phyloP scores from a whole-genome alignment of 1,284 basidiomycete genomes.

The Sporisorium exsertum region DNA sequence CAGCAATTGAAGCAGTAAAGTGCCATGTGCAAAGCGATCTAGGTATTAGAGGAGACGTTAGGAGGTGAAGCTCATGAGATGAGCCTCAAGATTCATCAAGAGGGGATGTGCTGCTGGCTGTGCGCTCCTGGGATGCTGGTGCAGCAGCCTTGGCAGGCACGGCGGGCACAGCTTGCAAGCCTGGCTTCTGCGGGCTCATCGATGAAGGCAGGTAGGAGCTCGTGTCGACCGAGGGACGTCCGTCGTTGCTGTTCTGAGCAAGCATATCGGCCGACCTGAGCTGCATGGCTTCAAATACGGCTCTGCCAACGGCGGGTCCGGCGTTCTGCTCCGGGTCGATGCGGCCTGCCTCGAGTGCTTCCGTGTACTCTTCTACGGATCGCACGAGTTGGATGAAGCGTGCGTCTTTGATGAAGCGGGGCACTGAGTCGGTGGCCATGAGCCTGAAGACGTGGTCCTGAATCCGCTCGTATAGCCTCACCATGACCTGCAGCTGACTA shows the following conservation, averaged over 20 bases:
- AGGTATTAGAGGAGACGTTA: background rate
- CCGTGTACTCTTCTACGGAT: conserved; percentile 66
- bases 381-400: conserved; percentile 60
- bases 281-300: conserved; percentile 62
- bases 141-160: conserved; percentile 16
- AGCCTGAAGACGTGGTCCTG: conserved; percentile 95
- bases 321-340: conserved; percentile 55
- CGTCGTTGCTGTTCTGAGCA: conserved; percentile 33
- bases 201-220: conserved; percentile 6
- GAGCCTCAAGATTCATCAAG: conserved; percentile 4
- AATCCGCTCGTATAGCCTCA: conserved; percentile 92
- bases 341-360: conserved; percentile 60
- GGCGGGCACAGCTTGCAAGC: conserved; percentile 11
- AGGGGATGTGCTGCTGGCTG: conserved; percentile 17
- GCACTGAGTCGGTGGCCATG: conserved; percentile 97
- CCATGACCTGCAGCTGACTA: conserved; percentile 90
- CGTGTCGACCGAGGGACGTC: conserved; percentile 36
- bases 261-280: conserved; percentile 46
- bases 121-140: conserved; percentile 3
- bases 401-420: conserved; percentile 70
- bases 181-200: conserved; percentile 13
- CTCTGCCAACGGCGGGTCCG: conserved; percentile 54
- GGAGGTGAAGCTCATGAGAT: background rate
- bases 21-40: background rate
- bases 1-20: conserved; percentile 6